These are phyloP conservation scores for Candida suzukii DNA, from an alignment of 805 yeast species.

Conservation along the genomic window DNA sequence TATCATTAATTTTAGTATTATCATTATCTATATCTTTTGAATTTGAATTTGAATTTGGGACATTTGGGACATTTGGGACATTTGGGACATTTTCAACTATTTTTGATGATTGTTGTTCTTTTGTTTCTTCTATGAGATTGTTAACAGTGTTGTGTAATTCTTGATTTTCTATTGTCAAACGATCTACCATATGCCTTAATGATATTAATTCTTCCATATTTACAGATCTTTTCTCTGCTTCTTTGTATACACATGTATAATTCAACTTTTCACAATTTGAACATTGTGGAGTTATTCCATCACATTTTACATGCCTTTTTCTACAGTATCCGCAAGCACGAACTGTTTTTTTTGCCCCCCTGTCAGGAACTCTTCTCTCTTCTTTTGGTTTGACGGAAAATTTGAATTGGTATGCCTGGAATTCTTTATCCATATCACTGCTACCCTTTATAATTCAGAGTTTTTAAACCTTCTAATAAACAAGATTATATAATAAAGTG, in stretches of 20 bases:
- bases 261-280: slow-evolving; percentile 48
- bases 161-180: slow-evolving; percentile 53
- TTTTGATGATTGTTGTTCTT: neutral
- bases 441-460: too few relatives aligned
- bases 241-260: slow-evolving; percentile 56
- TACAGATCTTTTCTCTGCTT: slow-evolving; percentile 58
- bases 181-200: slow-evolving; percentile 57
- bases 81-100: too few relatives aligned
- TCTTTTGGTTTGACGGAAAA: slow-evolving; percentile 9
- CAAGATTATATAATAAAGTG: too few relatives aligned
- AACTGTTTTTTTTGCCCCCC: neutral
- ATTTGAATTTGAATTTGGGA: slow-evolving; percentile 32
- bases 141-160: slow-evolving; percentile 35
- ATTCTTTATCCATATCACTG: slow-evolving; percentile 43
- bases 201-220: slow-evolving; percentile 55
- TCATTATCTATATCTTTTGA: neutral
- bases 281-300: slow-evolving; percentile 60
- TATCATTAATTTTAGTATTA: neutral
- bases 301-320: slow-evolving; percentile 61
- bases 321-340: slow-evolving; percentile 52
- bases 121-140: slow-evolving; percentile 24
- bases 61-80: too few relatives aligned
- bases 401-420: slow-evolving; percentile 9
- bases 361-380: too few relatives aligned
- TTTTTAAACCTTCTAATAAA: too few relatives aligned